phyloP scores from a whole-genome alignment of 1,139 yeast species.

The Saccharomyces hybrid region DNA sequence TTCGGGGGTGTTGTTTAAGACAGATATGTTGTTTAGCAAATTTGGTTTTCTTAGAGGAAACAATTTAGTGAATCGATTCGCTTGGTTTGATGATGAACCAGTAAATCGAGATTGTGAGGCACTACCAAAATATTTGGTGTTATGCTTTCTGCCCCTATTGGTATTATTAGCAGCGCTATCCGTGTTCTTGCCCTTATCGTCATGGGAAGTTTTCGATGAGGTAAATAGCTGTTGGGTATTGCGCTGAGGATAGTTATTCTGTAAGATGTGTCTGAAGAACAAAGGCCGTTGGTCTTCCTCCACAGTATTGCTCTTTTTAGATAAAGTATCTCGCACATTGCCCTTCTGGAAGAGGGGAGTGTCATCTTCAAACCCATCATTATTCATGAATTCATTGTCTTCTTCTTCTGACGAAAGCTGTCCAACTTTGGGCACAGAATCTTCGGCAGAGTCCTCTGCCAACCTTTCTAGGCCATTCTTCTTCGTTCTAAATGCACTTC shows the following conservation, averaged over 20 bases:
- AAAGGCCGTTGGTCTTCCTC: slow-evolving; percentile 14
- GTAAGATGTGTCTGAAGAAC: slow-evolving; percentile 4
- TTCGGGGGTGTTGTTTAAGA: slow-evolving; percentile 26
- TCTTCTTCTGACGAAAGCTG: slow-evolving; percentile 8
- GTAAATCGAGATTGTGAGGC: background rate
- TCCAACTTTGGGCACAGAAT: slow-evolving; percentile 21
- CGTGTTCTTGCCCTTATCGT: background rate
- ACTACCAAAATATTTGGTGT: background rate
- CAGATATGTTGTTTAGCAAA: slow-evolving; percentile 23
- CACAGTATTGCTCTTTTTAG: slow-evolving; percentile 10
- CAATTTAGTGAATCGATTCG: background rate
- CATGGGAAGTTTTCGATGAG: background rate
- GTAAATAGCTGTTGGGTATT: background rate
- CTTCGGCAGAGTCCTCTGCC: slow-evolving; percentile 6
- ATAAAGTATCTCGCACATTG: background rate
- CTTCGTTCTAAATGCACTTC: slow-evolving; percentile 1
- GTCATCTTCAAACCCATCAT: slow-evolving; percentile 12
- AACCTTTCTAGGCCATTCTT: background rate
- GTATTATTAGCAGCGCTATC: background rate
- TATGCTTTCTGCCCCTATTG: background rate
- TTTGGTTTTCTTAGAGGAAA: slow-evolving; percentile 21
- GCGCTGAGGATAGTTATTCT: background rate
- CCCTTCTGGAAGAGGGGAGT: background rate
- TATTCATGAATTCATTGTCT: slow-evolving; percentile 7
- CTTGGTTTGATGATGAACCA: background rate